Evolutionary conservation across 768 basidiomycete species (phyloP), one percentile per base, ranked within the genome.

Genomic region (Russula ochroleuca): DNA sequence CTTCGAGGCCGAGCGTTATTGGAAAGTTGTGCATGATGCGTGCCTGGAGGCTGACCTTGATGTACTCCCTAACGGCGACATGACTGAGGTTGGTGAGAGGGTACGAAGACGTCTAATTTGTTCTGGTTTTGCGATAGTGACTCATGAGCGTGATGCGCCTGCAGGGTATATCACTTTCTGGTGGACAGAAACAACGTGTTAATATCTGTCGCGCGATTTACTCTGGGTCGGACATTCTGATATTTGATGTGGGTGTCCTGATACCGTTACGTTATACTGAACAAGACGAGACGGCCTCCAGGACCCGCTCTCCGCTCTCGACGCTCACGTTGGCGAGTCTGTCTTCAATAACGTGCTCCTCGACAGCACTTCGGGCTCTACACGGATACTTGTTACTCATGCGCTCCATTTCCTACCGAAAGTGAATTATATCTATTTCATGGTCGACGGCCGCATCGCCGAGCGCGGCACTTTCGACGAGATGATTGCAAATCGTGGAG

Each of bases 201-300:
- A 93, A 90, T 70, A 90, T 96, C 57, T 90, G 90, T 60, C 85
- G 94, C 56, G 85, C 90, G 0, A 86, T 94, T 60, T 97, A 97
- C 75, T 90, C 85, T 70, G 80, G 90, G 69, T 85, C 89, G 0
- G 90, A 93, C 60, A 87, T 97, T 64, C 86, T 92, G 69, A 87
- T 94, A 19, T 90, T 95, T 67, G 94, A 97, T 69, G 75, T 76
- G 56, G 33, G 80, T 66, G 14, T n/a, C 57, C 33, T 28, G 13
- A 15, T 17, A 17, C 5, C 23, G 25, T 37, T 5, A 37, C 25
- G n/a, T 68, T 6, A 21, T 3, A 23, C 28, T 21, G 25, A 50
- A n/a, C 25, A 14, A 37, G 21, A 33, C 23, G 7, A 31, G 7
- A 53, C 50, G 2, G 21, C 51, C 37, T 56, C 9, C 48, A 86